phyloP scores from a whole-genome alignment of 2,329 filamentous ascomycete species.

The Dactylellina haptotyla region DNA sequence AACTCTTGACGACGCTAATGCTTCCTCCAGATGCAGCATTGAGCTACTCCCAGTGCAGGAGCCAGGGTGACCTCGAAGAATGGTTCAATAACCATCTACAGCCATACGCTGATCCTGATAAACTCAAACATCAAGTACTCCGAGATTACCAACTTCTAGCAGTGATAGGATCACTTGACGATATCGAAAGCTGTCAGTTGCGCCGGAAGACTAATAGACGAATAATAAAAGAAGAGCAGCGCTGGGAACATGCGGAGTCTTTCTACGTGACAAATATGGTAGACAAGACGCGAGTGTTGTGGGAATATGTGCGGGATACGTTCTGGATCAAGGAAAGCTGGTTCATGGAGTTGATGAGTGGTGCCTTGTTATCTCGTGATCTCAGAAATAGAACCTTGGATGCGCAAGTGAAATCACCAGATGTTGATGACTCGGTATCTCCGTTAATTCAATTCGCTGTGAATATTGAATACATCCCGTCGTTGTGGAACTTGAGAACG shows the following conservation, averaged over 20 bases:
- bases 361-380: conserved; percentile 10
- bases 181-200: not conserved
- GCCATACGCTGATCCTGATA: not conserved
- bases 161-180: not conserved
- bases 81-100: not conserved
- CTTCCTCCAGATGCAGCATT: not conserved
- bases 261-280: conserved; percentile 11
- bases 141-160: not conserved
- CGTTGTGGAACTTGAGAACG: conserved; percentile 8
- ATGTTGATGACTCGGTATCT: not conserved
- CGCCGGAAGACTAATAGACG: conserved; percentile 3
- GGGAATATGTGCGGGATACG: conserved; percentile 5
- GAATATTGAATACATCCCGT: not conserved
- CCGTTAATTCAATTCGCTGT: not conserved
- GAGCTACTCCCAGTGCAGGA: not conserved
- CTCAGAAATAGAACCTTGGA: not conserved
- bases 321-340: conserved; percentile 4
- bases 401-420: not conserved
- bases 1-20: no score
- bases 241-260: not conserved
- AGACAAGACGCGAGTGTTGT: conserved; percentile 11
- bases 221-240: not conserved
- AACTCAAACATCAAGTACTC: not conserved
- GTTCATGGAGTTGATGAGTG: conserved; percentile 14
- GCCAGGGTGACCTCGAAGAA: conserved; percentile 4